These are phyloP conservation scores for Cercospora sp. DNA, from an alignment of 2,329 filamentous ascomycete species.

Conservation along the genomic window DNA sequence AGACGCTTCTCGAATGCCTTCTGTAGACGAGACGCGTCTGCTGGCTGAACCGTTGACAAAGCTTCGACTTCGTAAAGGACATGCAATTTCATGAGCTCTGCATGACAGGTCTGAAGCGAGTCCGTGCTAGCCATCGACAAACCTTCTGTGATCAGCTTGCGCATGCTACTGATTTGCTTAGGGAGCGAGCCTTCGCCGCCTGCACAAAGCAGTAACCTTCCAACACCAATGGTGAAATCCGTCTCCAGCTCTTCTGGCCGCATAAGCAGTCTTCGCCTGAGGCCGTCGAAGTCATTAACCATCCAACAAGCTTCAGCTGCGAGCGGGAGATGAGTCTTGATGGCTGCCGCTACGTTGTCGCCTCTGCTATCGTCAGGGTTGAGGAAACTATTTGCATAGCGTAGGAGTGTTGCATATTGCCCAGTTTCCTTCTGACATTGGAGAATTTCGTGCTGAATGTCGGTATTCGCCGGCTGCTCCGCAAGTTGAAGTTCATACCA, in stretches of 20 bases:
- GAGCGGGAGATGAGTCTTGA: conserved; percentile 62
- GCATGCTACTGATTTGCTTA: conserved; percentile 62
- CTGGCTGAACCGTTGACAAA: conserved; percentile 54
- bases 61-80: conserved; percentile 84
- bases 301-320: conserved; percentile 92
- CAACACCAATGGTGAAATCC: conserved; percentile 83
- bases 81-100: conserved; percentile 82
- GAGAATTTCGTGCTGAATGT: conserved; percentile 79
- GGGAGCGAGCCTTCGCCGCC: conserved; percentile 56
- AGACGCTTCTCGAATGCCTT: conserved; percentile 60
- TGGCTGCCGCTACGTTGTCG: conserved; percentile 9
- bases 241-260: conserved; percentile 41
- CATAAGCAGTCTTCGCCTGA: conserved; percentile 60
- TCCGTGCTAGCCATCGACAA: conserved; percentile 75
- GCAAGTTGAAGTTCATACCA: conserved; percentile 94
- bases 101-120: conserved; percentile 81
- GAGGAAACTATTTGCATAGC: conserved; percentile 76
- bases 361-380: conserved; percentile 9
- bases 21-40: conserved; percentile 15
- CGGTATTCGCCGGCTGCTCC: conserved; percentile 72
- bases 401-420: conserved; percentile 72
- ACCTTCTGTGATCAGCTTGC: conserved; percentile 69
- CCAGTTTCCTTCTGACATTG: conserved; percentile 93
- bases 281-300: conserved; percentile 74
- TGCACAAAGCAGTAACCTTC: conserved; percentile 62